These are phyloP conservation scores for Kalmusia sp. DNA, from an alignment of 2,329 filamentous ascomycete genomes.

Conservation along the genomic window DNA sequence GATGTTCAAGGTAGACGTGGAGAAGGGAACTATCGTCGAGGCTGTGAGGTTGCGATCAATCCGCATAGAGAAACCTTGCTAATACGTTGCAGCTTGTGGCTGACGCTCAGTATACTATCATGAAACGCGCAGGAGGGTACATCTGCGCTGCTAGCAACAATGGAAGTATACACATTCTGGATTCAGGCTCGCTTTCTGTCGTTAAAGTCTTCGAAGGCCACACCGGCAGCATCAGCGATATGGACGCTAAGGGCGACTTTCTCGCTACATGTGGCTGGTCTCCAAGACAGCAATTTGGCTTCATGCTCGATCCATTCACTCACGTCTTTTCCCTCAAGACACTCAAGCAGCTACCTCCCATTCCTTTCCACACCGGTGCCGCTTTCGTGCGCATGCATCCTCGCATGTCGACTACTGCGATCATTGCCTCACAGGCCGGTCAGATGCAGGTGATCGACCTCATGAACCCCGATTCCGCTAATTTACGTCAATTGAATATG, in stretches of 20 bases:
- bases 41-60: constrained; percentile 35
- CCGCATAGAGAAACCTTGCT: constrained; percentile 37
- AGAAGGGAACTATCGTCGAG: constrained; percentile 57
- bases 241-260: constrained; percentile 95
- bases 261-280: constrained; percentile 96
- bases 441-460: constrained; percentile 96
- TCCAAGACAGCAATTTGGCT: constrained; percentile 76
- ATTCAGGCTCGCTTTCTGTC: constrained; percentile 77
- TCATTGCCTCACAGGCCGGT: constrained; percentile 89
- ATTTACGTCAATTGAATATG: constrained; percentile 82
- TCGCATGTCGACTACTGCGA: constrained; percentile 90
- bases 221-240: constrained; percentile 87
- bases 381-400: constrained; percentile 97
- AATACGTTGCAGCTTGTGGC: constrained; percentile 65
- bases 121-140: constrained; percentile 84
- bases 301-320: constrained; percentile 89
- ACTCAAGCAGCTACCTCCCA: constrained; percentile 83
- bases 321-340: constrained; percentile 97
- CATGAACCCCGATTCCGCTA: constrained; percentile 89
- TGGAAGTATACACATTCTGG: constrained; percentile 85
- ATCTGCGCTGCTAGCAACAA: constrained; percentile 89
- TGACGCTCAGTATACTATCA: constrained; percentile 82
- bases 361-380: constrained; percentile 89
- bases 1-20: constrained; percentile 79
- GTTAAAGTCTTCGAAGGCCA: constrained; percentile 92